Conservation (phyloP, 441 rosid genomes). For the Pelargonium myrrhifolium region DNA sequence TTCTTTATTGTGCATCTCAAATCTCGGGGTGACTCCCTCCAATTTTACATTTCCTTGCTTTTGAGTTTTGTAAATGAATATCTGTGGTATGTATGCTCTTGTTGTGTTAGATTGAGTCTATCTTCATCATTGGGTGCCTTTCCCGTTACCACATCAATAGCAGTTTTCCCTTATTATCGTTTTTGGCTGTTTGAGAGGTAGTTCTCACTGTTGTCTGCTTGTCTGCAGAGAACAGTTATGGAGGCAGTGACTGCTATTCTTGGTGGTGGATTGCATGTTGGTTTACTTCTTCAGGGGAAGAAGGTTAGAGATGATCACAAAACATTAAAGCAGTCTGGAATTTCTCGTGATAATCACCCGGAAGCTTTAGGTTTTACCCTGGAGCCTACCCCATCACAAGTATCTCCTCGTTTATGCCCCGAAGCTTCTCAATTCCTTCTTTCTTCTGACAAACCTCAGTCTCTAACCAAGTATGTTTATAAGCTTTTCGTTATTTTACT, state of each 20-base stretch:
- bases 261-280: conserved; percentile 73
- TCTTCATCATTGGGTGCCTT: not conserved
- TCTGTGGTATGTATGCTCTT: not conserved
- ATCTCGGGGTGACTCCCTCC: not conserved
- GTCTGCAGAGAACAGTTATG: conserved; percentile 71
- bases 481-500: not conserved
- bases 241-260: conserved; percentile 76
- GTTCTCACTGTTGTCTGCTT: not conserved
- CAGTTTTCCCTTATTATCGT: not conserved
- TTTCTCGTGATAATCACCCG: conserved; percentile 51
- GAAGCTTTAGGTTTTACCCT: conserved; percentile 80
- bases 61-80: not conserved
- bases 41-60: not conserved
- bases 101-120: not conserved
- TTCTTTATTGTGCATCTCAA: not conserved
- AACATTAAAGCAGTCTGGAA: conserved; percentile 81
- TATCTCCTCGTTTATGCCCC: conserved; percentile 30
- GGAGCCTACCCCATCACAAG: conserved; percentile 61
- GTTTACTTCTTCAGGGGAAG: conserved; percentile 83
- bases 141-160: too few species aligned
- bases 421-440: conserved; percentile 35
- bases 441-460: conserved; percentile 41
- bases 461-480: conserved; percentile 52
- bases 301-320: conserved; percentile 83
- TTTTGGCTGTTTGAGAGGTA: not conserved